phyloP scores from a whole-genome alignment of 352 stramenopile genomes.

The Peronospora belbahrii region DNA sequence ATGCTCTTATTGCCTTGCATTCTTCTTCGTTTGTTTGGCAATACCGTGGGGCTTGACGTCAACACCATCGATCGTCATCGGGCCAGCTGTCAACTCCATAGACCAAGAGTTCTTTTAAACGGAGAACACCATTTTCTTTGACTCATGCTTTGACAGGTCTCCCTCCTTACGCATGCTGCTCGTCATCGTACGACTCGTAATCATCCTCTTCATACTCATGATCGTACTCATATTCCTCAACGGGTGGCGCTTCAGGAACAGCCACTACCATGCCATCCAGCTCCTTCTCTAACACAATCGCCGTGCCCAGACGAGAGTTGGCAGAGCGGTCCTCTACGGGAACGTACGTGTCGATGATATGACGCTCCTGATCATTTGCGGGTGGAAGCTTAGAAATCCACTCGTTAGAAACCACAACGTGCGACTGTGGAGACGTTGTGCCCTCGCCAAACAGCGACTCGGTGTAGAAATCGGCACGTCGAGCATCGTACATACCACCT shows the following conservation, averaged over 20 bases:
- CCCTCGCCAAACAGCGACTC: conserved; percentile 86
- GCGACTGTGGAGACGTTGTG: conserved; percentile 70
- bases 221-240: conserved; percentile 79
- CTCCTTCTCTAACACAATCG: conserved; percentile 82
- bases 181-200: conserved; percentile 65
- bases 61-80: background rate
- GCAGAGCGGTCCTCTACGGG: conserved; percentile 67
- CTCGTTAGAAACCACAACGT: conserved; percentile 85
- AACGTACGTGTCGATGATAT: conserved; percentile 75
- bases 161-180: conserved; percentile 36
- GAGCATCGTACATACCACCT: conserved; percentile 55
- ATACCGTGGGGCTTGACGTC: conserved; percentile 2
- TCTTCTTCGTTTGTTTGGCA: conserved; percentile 8
- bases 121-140: background rate
- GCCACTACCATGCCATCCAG: conserved; percentile 84
- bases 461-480: conserved; percentile 74
- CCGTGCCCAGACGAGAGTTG: conserved; percentile 80
- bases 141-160: background rate
- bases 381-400: conserved; percentile 73
- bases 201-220: conserved; percentile 84
- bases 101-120: background rate
- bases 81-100: background rate
- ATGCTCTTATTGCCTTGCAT: conserved; percentile 16
- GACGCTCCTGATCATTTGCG: conserved; percentile 63
- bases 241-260: conserved; percentile 73